Percentiles rank a stretch among this genome's conserved stretches.
Evolutionary conservation across 352 stramenopile species (phyloP).

Genomic region (Phytophthora brassicae): DNA sequence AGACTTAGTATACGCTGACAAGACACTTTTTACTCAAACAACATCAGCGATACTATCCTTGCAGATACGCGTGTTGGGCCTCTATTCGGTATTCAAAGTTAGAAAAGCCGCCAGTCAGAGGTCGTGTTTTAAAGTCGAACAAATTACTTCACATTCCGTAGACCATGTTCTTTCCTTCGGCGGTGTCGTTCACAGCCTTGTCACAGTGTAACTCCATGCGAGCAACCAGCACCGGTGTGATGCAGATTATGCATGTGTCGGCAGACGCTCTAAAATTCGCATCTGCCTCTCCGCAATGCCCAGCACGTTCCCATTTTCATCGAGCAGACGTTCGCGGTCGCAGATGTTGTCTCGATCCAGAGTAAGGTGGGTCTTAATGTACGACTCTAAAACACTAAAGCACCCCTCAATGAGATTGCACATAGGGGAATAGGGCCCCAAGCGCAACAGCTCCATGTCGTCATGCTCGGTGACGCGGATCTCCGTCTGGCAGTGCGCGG

Average conservation of each 20-base stretch:
- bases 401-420: conserved; percentile 15
- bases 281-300: not conserved
- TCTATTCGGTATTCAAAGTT: too few relatives aligned
- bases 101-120: too few relatives aligned
- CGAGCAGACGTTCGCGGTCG: not conserved
- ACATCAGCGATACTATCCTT: too few relatives aligned
- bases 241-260: not conserved
- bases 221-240: not conserved
- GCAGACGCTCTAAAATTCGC: not conserved
- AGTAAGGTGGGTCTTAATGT: not conserved
- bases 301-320: not conserved
- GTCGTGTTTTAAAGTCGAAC: too few relatives aligned
- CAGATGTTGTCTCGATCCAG: not conserved
- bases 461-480: not conserved
- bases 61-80: too few relatives aligned
- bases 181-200: not conserved
- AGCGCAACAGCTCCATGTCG: conserved; percentile 2
- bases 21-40: too few relatives aligned
- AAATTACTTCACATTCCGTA: not conserved
- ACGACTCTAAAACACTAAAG: conserved; percentile 1
- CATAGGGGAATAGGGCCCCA: conserved; percentile 10
- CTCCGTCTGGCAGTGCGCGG: conserved; percentile 5
- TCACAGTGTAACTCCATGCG: not conserved
- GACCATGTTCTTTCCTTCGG: not conserved
- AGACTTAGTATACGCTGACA: too few relatives aligned